phyloP scores from a whole-genome alignment of 139 green algal species.

The Deuterostichococcus epilithicus region DNA sequence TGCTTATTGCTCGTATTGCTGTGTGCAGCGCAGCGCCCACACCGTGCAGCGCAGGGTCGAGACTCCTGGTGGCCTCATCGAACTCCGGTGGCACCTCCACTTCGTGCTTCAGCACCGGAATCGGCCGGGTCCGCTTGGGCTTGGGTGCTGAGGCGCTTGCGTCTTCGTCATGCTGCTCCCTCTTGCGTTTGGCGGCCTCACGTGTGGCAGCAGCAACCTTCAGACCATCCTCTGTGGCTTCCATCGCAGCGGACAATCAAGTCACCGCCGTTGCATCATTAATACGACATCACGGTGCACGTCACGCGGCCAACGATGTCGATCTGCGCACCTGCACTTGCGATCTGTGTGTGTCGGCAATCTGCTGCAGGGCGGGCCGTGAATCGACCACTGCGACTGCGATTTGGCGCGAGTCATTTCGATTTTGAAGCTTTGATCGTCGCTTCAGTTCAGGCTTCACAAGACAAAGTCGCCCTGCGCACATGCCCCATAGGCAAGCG shows the following conservation, averaged over 20 bases:
- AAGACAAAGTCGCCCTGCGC: too few species aligned
- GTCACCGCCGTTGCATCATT: background rate
- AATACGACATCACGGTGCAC: background rate
- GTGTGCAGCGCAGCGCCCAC: background rate
- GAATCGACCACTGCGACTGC: too few species aligned
- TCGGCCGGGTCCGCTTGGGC: conserved; percentile 13
- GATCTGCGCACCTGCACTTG: too few species aligned
- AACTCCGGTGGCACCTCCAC: conserved; percentile 63
- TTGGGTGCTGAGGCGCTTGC: background rate
- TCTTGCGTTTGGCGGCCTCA: conserved; percentile 55
- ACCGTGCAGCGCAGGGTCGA: conserved; percentile 44
- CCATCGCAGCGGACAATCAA: background rate
- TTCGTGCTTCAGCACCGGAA: conserved; percentile 42
- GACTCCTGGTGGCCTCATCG: conserved; percentile 18
- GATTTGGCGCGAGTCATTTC: too few species aligned
- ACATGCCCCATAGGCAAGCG: too few species aligned
- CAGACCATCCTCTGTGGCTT: conserved; percentile 22
- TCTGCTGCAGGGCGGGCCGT: too few species aligned
- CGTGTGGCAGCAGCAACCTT: conserved; percentile 49
- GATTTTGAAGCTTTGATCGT: too few species aligned
- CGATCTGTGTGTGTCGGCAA: too few species aligned
- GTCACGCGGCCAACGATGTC: too few species aligned
- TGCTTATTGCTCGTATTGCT: background rate
- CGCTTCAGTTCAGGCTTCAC: too few species aligned
- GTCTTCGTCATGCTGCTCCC: conserved; percentile 26